Evolutionary conservation across 441 rosid species (phyloP).

Genomic region (Mallotus japonicus): DNA sequence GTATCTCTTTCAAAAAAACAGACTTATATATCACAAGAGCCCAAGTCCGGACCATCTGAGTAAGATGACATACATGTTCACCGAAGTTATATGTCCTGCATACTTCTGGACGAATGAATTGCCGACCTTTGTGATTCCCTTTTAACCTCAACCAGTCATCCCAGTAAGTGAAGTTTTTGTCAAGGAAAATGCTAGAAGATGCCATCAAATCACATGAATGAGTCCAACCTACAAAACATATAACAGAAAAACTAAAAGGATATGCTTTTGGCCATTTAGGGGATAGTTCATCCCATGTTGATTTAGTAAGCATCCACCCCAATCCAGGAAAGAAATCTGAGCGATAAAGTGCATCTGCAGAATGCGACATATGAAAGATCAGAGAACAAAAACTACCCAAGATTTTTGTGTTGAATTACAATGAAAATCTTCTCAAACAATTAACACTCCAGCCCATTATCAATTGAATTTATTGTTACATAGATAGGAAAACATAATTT

Average conservation of each 20-base stretch:
- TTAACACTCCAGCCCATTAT: neutral
- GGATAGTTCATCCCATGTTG: conserved; percentile 92
- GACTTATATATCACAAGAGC: too few species aligned
- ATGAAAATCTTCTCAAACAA: conserved; percentile 15
- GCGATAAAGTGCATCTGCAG: conserved; percentile 81
- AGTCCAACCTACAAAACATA: conserved; percentile 21
- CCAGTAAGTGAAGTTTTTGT: conserved; percentile 87
- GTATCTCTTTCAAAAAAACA: too few species aligned
- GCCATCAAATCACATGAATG: conserved; percentile 11
- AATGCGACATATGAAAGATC: conserved; percentile 25
- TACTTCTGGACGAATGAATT: conserved; percentile 91
- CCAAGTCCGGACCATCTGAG: neutral
- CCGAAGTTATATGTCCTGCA: conserved; percentile 99
- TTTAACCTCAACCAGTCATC: conserved; percentile 98
- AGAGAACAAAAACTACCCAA: conserved; percentile 18
- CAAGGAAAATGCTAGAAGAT: conserved; percentile 46
- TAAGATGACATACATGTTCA: conserved; percentile 68
- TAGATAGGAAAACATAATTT: neutral
- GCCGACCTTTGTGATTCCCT: conserved; percentile 84
- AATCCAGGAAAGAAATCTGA: conserved; percentile 99
- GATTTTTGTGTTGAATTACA: neutral
- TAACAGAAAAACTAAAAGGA: conserved; percentile 47
- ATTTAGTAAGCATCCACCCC: conserved; percentile 91
- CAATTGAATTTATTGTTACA: conserved; percentile 11
- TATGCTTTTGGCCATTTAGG: conserved; percentile 99